These are phyloP conservation scores for Artemisia annua DNA, from an alignment of 129 eudicot genomes.

Conservation along the genomic window DNA sequence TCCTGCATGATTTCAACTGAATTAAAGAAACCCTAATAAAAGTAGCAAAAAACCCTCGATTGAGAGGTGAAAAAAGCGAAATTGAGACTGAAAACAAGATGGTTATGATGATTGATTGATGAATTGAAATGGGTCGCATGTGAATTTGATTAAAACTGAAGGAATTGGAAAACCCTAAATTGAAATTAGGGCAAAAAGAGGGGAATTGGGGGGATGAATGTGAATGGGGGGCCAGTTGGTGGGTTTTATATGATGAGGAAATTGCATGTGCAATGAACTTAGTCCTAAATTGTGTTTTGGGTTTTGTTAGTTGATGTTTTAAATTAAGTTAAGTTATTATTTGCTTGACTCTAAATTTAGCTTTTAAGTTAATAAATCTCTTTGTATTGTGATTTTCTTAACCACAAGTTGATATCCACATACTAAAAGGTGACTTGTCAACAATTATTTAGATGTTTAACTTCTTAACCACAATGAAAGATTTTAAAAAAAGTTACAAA, in stretches of 20 bases:
- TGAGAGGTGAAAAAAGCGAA: slow-evolving; percentile 62
- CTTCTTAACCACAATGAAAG: too few species aligned
- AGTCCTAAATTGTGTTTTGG: slow-evolving; percentile 8
- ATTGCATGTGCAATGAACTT: slow-evolving; percentile 43
- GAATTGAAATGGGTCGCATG: neutral
- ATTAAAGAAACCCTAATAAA: slow-evolving; percentile 35
- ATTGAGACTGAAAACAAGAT: slow-evolving; percentile 14
- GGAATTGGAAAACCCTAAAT: slow-evolving; percentile 55
- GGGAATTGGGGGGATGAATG: slow-evolving; percentile 31
- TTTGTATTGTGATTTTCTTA: too few species aligned
- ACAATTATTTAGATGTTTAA: too few species aligned
- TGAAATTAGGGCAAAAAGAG: slow-evolving; percentile 76
- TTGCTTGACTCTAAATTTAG: too few species aligned
- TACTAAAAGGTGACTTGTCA: too few species aligned
- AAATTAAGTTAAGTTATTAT: too few species aligned
- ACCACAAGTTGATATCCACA: too few species aligned
- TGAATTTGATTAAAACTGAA: slow-evolving; percentile 40
- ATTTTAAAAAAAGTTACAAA: too few species aligned
- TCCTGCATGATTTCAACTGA: slow-evolving; percentile 59
- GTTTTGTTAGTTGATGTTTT: neutral
- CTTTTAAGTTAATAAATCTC: too few species aligned
- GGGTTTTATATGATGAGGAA: slow-evolving; percentile 15
- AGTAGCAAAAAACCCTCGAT: slow-evolving; percentile 53
- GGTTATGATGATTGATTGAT: slow-evolving; percentile 22
- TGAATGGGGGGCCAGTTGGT: slow-evolving; percentile 37